Conservation (phyloP, 768 basidiomycete genomes). For the Panaeolus cyanescens region DNA sequence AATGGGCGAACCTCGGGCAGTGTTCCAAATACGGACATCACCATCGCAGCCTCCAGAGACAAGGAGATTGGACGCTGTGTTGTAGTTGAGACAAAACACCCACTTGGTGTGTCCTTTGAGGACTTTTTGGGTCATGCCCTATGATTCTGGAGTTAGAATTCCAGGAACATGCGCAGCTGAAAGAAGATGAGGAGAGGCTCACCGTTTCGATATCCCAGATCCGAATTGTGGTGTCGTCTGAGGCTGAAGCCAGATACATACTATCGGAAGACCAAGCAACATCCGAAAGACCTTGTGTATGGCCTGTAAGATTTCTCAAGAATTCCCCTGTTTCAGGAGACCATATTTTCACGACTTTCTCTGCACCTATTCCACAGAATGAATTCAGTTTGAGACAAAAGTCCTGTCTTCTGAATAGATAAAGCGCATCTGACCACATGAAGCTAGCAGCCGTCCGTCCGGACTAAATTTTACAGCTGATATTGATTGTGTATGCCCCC, state of each 20-base stretch:
- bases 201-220: constrained; percentile 89
- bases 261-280: constrained; percentile 89
- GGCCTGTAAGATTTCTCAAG: constrained; percentile 72
- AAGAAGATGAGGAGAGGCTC: constrained; percentile 27
- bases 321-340: constrained; percentile 78
- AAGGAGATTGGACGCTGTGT: constrained; percentile 81
- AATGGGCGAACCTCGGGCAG: constrained; percentile 61
- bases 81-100: constrained; percentile 94
- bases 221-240: constrained; percentile 87
- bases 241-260: constrained; percentile 82
- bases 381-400: constrained; percentile 15
- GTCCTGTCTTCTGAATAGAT: constrained; percentile 3
- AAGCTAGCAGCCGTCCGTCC: constrained; percentile 82
- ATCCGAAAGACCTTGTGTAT: constrained; percentile 85
- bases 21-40: constrained; percentile 92
- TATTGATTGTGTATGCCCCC: constrained; percentile 81
- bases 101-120: constrained; percentile 84
- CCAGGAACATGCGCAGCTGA: not conserved
- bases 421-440: constrained; percentile 67
- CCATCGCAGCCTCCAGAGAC: constrained; percentile 95
- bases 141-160: constrained; percentile 3
- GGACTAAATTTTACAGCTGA: constrained; percentile 92
- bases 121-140: constrained; percentile 72
- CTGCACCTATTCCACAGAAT: constrained; percentile 54
- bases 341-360: constrained; percentile 82